Percentiles rank a stretch among this genome's conserved stretches.
phyloP scores from a whole-genome alignment of 2,329 filamentous ascomycete species.

The Penicillium decumbens region DNA sequence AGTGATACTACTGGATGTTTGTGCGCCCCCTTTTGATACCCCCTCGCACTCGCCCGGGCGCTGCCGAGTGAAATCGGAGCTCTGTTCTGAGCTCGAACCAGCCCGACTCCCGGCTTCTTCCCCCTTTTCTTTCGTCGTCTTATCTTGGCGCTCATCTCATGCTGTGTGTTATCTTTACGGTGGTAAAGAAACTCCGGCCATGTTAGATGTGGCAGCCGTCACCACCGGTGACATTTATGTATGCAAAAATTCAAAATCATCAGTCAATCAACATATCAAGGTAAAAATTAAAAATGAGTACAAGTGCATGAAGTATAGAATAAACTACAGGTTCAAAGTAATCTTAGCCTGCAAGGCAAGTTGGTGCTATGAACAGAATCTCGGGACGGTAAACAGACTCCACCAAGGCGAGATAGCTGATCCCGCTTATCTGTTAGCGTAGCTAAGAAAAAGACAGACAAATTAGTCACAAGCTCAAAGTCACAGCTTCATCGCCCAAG shows the following conservation, averaged over 20 bases:
- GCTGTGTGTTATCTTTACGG: conserved; percentile 5
- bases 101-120: conserved; percentile 6
- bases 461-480: background rate
- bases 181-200: background rate
- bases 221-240: conserved; percentile 27
- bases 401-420: background rate
- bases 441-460: too few relatives aligned
- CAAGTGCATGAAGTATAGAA: background rate
- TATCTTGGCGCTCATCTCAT: conserved; percentile 31
- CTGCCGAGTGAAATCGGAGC: conserved; percentile 4
- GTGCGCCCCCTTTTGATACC: conserved; percentile 24
- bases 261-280: background rate
- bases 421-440: background rate
- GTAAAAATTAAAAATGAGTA: background rate
- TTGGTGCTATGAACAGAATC: background rate
- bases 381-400: background rate
- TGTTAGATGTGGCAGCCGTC: conserved; percentile 35
- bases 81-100: conserved; percentile 7
- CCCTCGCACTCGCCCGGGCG: conserved; percentile 11
- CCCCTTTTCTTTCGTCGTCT: conserved; percentile 8
- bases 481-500: background rate
- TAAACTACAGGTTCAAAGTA: background rate
- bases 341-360: background rate
- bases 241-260: conserved; percentile 4
- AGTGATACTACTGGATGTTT: conserved; percentile 13